Evolutionary conservation across 2,329 filamentous ascomycete genomes (phyloP).

Genomic region (Xylaria sp.): DNA sequence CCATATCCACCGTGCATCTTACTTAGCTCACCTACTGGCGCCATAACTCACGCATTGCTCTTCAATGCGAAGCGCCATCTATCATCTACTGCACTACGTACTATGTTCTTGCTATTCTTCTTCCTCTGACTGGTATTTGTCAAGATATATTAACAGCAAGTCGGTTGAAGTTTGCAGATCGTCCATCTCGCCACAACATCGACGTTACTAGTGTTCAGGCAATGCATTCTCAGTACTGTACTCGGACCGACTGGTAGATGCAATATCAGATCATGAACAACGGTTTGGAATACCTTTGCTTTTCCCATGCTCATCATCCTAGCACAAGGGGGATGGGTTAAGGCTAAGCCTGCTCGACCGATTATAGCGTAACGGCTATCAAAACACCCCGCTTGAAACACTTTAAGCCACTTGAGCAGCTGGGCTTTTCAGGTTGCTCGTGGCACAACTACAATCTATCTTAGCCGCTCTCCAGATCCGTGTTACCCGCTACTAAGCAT

Average conservation of each 20-base stretch:
- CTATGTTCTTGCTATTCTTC: neutral
- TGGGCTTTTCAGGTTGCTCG: constrained; percentile 2
- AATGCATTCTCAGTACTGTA: constrained; percentile 25
- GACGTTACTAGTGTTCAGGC: constrained; percentile 16
- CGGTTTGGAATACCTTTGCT: constrained; percentile 24
- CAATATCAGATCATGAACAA: constrained; percentile 35
- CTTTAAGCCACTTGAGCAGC: neutral
- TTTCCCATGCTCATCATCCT: constrained; percentile 23
- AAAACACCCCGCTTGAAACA: constrained; percentile 16
- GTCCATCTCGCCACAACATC: constrained; percentile 8
- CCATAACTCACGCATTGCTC: neutral
- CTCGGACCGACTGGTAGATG: constrained; percentile 28
- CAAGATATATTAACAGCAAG: neutral
- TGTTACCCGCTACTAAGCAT: constrained; percentile 10
- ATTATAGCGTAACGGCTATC: constrained; percentile 29
- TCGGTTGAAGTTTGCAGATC: neutral
- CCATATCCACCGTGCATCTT: neutral
- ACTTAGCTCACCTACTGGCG: too few relatives aligned
- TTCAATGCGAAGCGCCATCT: neutral
- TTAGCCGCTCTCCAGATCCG: constrained; percentile 16
- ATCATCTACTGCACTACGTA: too few relatives aligned
- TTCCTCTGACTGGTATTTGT: neutral
- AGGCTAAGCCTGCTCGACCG: constrained; percentile 31
- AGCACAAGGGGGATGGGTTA: constrained; percentile 14
- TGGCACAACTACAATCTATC: constrained; percentile 14